Conservation (phyloP, 2,329 filamentous ascomycete genomes). For the Neopestalotiopsis clavispora region DNA sequence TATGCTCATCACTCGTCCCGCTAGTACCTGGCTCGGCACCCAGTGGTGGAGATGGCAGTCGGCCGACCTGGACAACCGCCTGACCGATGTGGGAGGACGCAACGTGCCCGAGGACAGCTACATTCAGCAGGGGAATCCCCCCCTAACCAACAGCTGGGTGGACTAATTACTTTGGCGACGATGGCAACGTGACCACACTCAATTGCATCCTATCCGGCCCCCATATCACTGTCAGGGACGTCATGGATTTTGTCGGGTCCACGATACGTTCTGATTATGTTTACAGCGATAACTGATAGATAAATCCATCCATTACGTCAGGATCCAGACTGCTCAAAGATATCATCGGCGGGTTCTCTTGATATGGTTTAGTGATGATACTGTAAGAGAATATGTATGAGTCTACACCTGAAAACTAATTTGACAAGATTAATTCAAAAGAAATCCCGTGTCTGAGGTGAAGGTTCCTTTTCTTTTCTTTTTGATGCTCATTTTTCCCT, state of each 20-base stretch:
- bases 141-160: slow-evolving; percentile 13
- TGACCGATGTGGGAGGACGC: slow-evolving; percentile 28
- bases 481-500: too few species aligned
- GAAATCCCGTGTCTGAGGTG: too few species aligned
- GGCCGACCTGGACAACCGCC: slow-evolving; percentile 25
- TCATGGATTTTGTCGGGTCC: slow-evolving; percentile 26
- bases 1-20: background rate
- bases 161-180: slow-evolving; percentile 21
- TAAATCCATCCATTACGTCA: too few species aligned
- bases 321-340: background rate
- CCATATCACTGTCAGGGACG: slow-evolving; percentile 38
- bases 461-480: too few species aligned
- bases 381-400: background rate
- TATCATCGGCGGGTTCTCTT: background rate
- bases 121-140: background rate
- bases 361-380: background rate
- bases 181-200: slow-evolving; percentile 9
- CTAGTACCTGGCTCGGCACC: slow-evolving; percentile 29
- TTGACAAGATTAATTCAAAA: too few species aligned
- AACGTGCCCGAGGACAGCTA: slow-evolving; percentile 21
- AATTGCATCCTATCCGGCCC: slow-evolving; percentile 21
- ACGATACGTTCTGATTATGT: slow-evolving; percentile 26
- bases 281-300: slow-evolving; percentile 9
- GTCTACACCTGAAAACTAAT: background rate
- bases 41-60: slow-evolving; percentile 37